These are phyloP conservation scores for Adenanthera pavonina DNA, from an alignment of 306 rosid genomes.

Conservation along the genomic window DNA sequence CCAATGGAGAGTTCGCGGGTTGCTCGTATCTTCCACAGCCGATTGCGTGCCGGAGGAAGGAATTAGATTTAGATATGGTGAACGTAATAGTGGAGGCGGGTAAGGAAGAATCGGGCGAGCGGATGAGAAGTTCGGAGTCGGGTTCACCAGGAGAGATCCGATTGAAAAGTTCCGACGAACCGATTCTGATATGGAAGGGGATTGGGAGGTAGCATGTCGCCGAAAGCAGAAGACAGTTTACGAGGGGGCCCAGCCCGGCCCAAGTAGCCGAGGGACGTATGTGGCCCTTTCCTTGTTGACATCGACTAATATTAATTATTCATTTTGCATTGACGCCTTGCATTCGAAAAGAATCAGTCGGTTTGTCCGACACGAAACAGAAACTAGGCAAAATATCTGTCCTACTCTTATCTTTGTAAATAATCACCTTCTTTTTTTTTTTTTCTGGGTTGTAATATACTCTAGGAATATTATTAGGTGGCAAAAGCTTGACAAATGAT, in stretches of 20 bases:
- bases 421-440: not conserved
- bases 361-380: not conserved
- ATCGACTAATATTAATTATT: not conserved
- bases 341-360: not conserved
- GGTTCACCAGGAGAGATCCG: slow-evolving; percentile 11
- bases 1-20: slow-evolving; percentile 10
- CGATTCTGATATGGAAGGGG: slow-evolving; percentile 33
- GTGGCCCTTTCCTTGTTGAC: not conserved
- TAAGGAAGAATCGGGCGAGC: not conserved
- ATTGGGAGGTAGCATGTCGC: slow-evolving; percentile 40
- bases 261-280: not conserved
- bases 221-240: not conserved
- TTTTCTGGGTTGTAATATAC: too few species aligned
- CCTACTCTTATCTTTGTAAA: not conserved
- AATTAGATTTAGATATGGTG: slow-evolving; percentile 16
- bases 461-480: not conserved
- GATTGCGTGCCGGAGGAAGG: slow-evolving; percentile 44
- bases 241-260: not conserved
- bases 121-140: not conserved
- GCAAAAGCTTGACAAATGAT: not conserved
- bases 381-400: not conserved
- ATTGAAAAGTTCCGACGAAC: slow-evolving; percentile 10
- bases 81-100: slow-evolving; percentile 23
- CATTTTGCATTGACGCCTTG: not conserved
- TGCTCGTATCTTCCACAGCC: slow-evolving; percentile 32